Evolutionary conservation across 306 rosid species (phyloP).

Genomic region (Prinsepia uniflora): DNA sequence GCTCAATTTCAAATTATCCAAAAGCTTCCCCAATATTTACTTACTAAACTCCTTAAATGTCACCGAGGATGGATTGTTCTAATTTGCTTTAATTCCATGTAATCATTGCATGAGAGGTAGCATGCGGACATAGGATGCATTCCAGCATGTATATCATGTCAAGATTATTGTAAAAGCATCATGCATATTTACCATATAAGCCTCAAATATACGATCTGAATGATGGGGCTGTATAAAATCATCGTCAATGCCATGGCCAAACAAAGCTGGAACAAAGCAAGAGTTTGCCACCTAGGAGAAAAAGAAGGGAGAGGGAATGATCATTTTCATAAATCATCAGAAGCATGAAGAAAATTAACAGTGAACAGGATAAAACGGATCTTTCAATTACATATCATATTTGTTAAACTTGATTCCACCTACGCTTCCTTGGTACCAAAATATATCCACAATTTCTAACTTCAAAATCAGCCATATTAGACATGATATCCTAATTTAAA

Average conservation of each 20-base stretch:
- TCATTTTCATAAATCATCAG: too few relatives aligned
- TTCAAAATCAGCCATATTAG: too few relatives aligned
- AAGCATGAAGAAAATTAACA: too few relatives aligned
- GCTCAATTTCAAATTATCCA: slow-evolving; percentile 3
- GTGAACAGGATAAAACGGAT: too few relatives aligned
- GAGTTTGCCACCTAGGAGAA: slow-evolving; percentile 72
- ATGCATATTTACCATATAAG: slow-evolving; percentile 64
- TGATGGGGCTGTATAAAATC: slow-evolving; percentile 94
- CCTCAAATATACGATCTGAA: slow-evolving; percentile 76
- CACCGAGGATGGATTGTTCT: not conserved
- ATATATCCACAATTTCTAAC: too few relatives aligned
- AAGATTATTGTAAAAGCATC: not conserved
- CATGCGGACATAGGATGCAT: not conserved
- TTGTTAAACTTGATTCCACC: too few relatives aligned
- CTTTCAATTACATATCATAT: too few relatives aligned
- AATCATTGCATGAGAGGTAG: not conserved
- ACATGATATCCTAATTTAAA: too few relatives aligned
- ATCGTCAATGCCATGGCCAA: slow-evolving; percentile 93
- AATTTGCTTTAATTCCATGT: not conserved
- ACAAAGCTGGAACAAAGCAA: slow-evolving; percentile 74
- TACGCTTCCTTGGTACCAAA: too few relatives aligned
- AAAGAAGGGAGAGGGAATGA: slow-evolving; percentile 12
- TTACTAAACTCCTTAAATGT: not conserved
- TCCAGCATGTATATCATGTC: slow-evolving; percentile 3
- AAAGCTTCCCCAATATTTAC: not conserved